phyloP scores from a whole-genome alignment of 768 basidiomycete species.

The Podaxis carcinomalis region DNA sequence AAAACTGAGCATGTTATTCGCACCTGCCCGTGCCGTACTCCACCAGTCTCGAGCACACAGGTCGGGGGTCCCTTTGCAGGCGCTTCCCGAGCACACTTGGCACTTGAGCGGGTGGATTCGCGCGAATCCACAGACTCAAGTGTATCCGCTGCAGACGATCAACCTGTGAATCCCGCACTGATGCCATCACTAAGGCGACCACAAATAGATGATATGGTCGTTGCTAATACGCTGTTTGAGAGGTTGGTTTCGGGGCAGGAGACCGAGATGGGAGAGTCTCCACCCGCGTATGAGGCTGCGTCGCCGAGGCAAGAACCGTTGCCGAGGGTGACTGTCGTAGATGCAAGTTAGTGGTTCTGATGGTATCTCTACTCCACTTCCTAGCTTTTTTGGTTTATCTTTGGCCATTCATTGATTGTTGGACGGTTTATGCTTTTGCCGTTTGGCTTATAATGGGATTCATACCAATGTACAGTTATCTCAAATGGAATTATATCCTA shows the following conservation, averaged over 20 bases:
- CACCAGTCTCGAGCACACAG: conserved; percentile 11
- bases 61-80: neutral
- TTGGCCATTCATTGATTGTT: neutral
- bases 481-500: too few species aligned
- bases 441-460: too few species aligned
- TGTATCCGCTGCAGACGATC: conserved; percentile 32
- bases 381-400: neutral
- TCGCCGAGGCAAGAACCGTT: neutral
- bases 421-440: too few species aligned
- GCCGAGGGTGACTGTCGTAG: neutral
- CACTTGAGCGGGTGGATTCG: conserved; percentile 28
- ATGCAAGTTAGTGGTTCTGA: neutral
- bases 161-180: conserved; percentile 24
- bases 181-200: conserved; percentile 25
- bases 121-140: conserved; percentile 31
- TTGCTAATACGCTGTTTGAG: conserved; percentile 51
- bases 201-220: conserved; percentile 23
- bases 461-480: too few species aligned
- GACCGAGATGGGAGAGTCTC: conserved; percentile 76
- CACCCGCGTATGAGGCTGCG: conserved; percentile 61
- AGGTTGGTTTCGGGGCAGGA: conserved; percentile 80
- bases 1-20: conserved; percentile 28
- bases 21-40: conserved; percentile 43
- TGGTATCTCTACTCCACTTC: neutral
- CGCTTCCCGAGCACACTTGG: conserved; percentile 12